Evolutionary conservation across 371 early-diverging fungal species (phyloP).

Genomic region (Actinomortierella ambigua): DNA sequence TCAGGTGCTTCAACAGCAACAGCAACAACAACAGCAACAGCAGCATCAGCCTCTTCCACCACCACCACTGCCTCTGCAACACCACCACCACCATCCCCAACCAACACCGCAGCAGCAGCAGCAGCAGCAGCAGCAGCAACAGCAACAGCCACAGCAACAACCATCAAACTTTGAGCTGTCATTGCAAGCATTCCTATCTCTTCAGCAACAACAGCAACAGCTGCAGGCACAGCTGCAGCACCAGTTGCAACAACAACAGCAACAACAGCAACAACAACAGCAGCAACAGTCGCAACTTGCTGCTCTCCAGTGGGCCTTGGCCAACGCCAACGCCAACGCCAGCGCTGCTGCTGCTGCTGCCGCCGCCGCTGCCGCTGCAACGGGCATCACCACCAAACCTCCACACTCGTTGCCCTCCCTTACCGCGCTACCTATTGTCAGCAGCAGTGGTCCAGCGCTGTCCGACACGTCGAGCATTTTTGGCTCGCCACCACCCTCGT

Average conservation of each 20-base stretch:
- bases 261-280: no score
- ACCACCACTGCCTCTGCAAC: constrained; percentile 27
- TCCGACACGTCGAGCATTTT: no score
- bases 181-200: constrained; percentile 28
- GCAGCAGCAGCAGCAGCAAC: constrained; percentile 37
- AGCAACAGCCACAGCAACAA: constrained; percentile 27
- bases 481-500: no score
- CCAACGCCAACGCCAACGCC: constrained; percentile 20
- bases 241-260: constrained; percentile 33
- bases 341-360: constrained; percentile 7
- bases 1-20: constrained; percentile 29
- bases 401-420: no score
- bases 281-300: constrained; percentile 43
- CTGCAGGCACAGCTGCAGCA: constrained; percentile 26
- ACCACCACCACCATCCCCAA: constrained; percentile 20
- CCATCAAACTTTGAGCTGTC: constrained; percentile 29
- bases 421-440: no score
- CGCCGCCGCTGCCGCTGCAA: constrained; percentile 29
- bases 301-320: constrained; percentile 36
- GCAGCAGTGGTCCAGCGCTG: no score
- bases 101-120: constrained; percentile 21
- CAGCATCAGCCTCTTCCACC: constrained; percentile 20
- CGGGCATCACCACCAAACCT: background rate
- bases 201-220: constrained; percentile 31
- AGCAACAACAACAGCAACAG: constrained; percentile 23